Evolutionary conservation across 2,329 filamentous ascomycete species (phyloP).

Genomic region (Alternaria atra): DNA sequence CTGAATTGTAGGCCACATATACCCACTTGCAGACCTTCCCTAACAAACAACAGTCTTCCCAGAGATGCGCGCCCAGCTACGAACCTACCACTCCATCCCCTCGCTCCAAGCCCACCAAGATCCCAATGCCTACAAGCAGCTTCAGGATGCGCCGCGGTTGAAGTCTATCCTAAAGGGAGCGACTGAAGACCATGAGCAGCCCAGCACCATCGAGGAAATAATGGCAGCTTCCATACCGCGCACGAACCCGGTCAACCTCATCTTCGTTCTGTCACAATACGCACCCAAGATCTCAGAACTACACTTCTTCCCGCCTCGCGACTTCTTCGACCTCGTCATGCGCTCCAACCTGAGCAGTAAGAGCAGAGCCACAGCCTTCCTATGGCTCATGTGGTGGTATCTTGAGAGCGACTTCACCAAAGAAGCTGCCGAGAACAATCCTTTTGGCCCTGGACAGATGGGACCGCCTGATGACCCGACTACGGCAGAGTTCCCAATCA

Average conservation of each 20-base stretch:
- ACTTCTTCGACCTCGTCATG: conserved; percentile 98
- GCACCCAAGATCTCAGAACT: conserved; percentile 91
- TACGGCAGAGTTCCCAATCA: conserved; percentile 59
- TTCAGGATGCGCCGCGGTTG: conserved; percentile 93
- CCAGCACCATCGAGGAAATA: conserved; percentile 83
- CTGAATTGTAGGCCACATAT: conserved; percentile 78
- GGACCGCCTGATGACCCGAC: conserved; percentile 45
- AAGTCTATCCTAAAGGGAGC: conserved; percentile 98
- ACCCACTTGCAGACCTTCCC: background rate
- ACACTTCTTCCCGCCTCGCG: conserved; percentile 83
- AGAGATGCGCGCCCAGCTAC: conserved; percentile 96
- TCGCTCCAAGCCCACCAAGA: conserved; percentile 95
- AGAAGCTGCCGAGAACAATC: conserved; percentile 87
- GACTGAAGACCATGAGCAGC: conserved; percentile 88
- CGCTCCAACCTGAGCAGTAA: conserved; percentile 80
- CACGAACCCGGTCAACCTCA: conserved; percentile 96
- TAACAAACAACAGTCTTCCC: conserved; percentile 77
- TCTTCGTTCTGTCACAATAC: conserved; percentile 91
- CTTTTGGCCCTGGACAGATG: conserved; percentile 73
- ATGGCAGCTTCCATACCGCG: conserved; percentile 73
- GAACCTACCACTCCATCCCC: conserved; percentile 97
- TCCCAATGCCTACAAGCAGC: conserved; percentile 94
- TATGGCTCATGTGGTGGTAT: conserved; percentile 99
- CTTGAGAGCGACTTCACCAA: conserved; percentile 93
- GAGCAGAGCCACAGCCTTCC: conserved; percentile 85